Base-by-base conservation (phyloP, 805 yeast genomes). In the Metschnikowia bowlesiae region DNA sequence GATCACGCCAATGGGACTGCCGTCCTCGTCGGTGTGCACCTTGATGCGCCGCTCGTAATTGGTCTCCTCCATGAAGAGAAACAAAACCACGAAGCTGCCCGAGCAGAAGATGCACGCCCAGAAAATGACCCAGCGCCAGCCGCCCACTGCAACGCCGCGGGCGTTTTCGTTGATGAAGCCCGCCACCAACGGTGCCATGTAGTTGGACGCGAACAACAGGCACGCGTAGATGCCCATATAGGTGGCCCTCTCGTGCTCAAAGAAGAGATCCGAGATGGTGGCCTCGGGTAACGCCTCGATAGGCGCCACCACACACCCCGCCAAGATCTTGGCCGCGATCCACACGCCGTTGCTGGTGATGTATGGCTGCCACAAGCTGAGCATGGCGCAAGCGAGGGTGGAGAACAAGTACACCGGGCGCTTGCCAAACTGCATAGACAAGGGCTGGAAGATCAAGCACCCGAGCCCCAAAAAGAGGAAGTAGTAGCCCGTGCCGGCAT, bases 231-330 rank as follows among this genome's bases (percentile, higher is more conserved):
- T 46, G 9, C 57, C 55, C 59, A 55, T 55, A 22, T 55, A 55
- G 2, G 54, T 53, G 16, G 57, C 59, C 29, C 55, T 64, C 59
- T 79, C 78, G 56, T 80, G 82, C 53, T 75, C 77, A 58, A 78
- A 80, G 57, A 72, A 78, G 41, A 79, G 58, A 59, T 79, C 83
- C 8, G 78, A 68, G 46, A 78, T 69, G 0, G 80, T 64, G 28
- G 79, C 72, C 56, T 78, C 80, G 36, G 79, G 78, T 28, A 80
- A 58, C 0, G 82, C 70, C 47, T 80, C 83, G 46, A 68, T 70
- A 58, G 73, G 76, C 49, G 65, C 72, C 28, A 76, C 76, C 18
- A 50, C 59, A 11, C 56, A 48, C 4, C 62, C 63, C 3, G 53
- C 56, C 50, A 55, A 51, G 36, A 55, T 55, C 48, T 53, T 55